Base-by-base conservation (phyloP, 2,329 filamentous ascomycete species). In the Sporothrix brasiliensis region DNA sequence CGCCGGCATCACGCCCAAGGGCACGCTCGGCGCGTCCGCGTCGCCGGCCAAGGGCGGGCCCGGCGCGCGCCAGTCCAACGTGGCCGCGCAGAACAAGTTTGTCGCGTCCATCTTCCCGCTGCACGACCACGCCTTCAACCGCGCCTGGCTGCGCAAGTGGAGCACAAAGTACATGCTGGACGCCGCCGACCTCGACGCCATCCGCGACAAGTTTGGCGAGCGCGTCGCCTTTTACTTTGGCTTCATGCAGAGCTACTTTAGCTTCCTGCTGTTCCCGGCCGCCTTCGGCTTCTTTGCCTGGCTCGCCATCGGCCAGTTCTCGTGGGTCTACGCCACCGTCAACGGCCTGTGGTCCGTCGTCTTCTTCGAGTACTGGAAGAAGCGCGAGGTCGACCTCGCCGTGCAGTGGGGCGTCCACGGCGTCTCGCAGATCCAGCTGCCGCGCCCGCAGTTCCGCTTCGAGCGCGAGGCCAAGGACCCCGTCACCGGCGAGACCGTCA, bases 321-420 rank as follows among this genome's bases (percentile, higher is more conserved):
- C 91, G 0, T 83, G 89, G 16, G 78, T 88, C 21, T 93, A 92
- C 75, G 91, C 88, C 5, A 80, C 90, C 4, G 80, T 89, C 27
- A 91, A 88, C 70, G 86, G 87, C 41, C 78, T 92, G 7, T 92
- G 91, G 87, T 90, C 89, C 74, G 87, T 90, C 9, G 82, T 92
- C 3, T 93, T 93, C 73, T 85, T 92, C 14, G 91, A 94, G 76
- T 93, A 89, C 78, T 94, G 91, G 91, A 93, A 92, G 79, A 87
- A 92, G 61, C 88, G 90, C 72, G 89, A 94, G 77, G 81, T 85
- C 3, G 91, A 94, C 74, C 83, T 94, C 1, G 86, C 87, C 66
- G 85, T 93, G 24, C 86, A 91, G 60, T 94, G 92, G 92, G 85
- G 87, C 24, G 91, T 92, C 9, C 86, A 86, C 68, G 89, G 89